Evolutionary conservation across 768 basidiomycete species (phyloP).

Genomic region (Russula ochroleuca): DNA sequence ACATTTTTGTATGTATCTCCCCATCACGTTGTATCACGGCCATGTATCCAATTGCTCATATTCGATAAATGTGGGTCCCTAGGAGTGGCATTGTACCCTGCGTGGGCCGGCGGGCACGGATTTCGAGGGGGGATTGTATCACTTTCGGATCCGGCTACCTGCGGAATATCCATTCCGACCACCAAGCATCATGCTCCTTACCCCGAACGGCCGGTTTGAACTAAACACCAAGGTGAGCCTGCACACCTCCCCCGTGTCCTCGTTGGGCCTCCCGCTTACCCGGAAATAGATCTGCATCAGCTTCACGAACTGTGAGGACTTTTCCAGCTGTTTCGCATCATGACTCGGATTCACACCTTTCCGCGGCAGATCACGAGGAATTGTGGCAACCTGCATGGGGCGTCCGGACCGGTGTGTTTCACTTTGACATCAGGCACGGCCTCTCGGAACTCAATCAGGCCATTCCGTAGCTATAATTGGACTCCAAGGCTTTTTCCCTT

Average conservation of each 20-base stretch:
- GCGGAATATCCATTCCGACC: conserved; percentile 96
- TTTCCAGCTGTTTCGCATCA: conserved; percentile 14
- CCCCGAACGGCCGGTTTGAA: conserved; percentile 96
- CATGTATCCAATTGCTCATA: conserved; percentile 14
- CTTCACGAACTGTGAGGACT: conserved; percentile 75
- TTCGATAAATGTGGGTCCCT: conserved; percentile 26
- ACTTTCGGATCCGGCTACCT: conserved; percentile 85
- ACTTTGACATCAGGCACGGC: neutral
- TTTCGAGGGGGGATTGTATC: conserved; percentile 94
- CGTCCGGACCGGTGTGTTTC: conserved; percentile 74
- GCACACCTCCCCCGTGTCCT: neutral
- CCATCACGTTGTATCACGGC: neutral
- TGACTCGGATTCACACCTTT: conserved; percentile 23
- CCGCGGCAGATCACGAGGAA: conserved; percentile 80
- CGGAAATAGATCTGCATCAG: conserved; percentile 79
- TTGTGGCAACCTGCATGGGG: conserved; percentile 99
- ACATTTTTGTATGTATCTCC: conserved; percentile 70
- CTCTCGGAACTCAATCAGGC: neutral
- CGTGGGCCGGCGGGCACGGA: conserved; percentile 85
- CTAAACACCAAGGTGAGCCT: conserved; percentile 81
- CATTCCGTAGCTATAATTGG: conserved; percentile 67
- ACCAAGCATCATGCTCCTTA: conserved; percentile 92
- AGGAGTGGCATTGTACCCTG: conserved; percentile 98
- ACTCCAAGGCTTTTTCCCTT: conserved; percentile 83
- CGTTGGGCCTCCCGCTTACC: neutral